Base-by-base conservation (phyloP, 805 yeast species). In the Hanseniaspora thailandica region DNA sequence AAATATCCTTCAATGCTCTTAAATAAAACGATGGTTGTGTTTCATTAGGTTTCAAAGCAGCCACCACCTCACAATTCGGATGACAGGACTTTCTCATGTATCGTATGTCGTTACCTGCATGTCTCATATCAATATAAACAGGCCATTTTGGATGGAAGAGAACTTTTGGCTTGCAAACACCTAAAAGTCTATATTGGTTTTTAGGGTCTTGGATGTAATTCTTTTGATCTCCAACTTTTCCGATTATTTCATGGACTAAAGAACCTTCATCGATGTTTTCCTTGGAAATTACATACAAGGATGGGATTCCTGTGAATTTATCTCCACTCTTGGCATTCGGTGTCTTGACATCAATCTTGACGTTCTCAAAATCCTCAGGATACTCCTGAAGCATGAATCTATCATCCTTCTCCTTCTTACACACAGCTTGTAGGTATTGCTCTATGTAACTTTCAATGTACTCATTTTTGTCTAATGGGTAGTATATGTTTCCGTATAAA, bases 161-260 rank as follows among this genome's bases (percentile, higher is more conserved):
- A 0, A 79, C 83, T 44, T 75, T 74, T 3, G 82, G 82, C 57
- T 72, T 71, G 40, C 79, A 82, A 55, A 82, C 82, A 6, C 82
- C 96, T 82, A 80, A 80, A 17, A 76, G 63, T 58, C 79, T 66
- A 66, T 87, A 90, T 63, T 88, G 96, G 66, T 89, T 90, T 53
- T 78, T 71, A 25, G 79, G 73, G 60, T 86, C 84, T 2, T 66
- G 62, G 20, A 76, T 74, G 64, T 89, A 89, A 59, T 76, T 78
- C 26, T 75, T 72, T 59, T 80, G 82, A 50, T 77, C 71, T 57
- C 80, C 82, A 2, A 90, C 66, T 59, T 84, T 89, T 6, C 97
- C 97, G 7, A 79, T 64, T 55, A 79, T 74, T 62, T 86, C 88
- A 25, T 74, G 69, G 7, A 87, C 65, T 4, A 77, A 69, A 1